Base-by-base conservation (phyloP, 2,329 filamentous ascomycete species). In the Phyllosticta citribraziliensis region DNA sequence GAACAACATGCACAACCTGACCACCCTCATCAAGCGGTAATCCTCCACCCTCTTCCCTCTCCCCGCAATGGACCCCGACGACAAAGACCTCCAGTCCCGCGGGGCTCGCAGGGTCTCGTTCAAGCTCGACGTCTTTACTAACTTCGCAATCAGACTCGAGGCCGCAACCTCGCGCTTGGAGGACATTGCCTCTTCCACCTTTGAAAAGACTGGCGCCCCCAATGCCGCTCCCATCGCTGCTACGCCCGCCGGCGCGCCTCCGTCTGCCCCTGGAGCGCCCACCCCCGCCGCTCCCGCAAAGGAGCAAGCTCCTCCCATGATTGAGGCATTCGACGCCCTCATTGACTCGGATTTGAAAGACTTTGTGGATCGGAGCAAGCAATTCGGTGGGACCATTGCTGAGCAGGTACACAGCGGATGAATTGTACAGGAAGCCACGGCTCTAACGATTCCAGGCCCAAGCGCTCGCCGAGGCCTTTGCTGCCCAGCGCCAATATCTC, bases 1-100 rank as follows among this genome's bases (percentile, higher is more conserved):
- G 65, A 89, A 83, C 77, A 89, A 91, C 70, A 97, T 97, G 91
- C 87, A 97, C 78, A 97, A 96, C 74, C 80, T 99, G 65, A 95
- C 91, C 40, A 99, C 94, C 60, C 84, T 99, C 70, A 97, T 99
- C 80, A 99, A 99, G 84, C 86, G 94, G 94, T 97, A 84, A 69
- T 84, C 77, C 60, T 64, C 25, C 54, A 30, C n/a, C 24, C 20
- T 51, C 51, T 30, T 51, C 56, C 33, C 58, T 50, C 10, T 63
- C 65, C 55, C 66, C 52, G 62, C 30, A 58, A 66, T 67, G 63
- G 56, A 63, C 56, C 60, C 61, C 54, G 52, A 24, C 50, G 58
- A 40, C 57, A 56, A 63, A 59, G 53, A 62, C 57, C 56, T 64
- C 53, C 62, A 67, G 35, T 64, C 64, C 60, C 63, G 60, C 22